Percentiles rank a stretch among this genome's conserved stretches.
Evolutionary conservation across 257 asterid genomes (phyloP).

Genomic region (Primulina eburnea): DNA sequence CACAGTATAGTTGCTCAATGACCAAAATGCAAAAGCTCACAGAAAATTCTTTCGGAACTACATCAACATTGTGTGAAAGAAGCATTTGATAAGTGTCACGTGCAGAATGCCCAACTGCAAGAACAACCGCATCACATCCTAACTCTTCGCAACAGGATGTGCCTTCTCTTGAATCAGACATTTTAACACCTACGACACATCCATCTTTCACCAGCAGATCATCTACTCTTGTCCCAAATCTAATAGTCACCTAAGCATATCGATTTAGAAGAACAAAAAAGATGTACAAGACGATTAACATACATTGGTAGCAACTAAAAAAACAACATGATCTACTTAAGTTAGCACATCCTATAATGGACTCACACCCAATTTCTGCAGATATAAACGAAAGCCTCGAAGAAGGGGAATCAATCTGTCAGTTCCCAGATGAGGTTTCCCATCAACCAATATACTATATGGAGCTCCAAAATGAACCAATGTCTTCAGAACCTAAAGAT

Average conservation of each 20-base stretch:
- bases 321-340: constrained; percentile 20
- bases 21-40: constrained; percentile 48
- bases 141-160: constrained; percentile 38
- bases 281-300: constrained; percentile 7
- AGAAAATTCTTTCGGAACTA: constrained; percentile 77
- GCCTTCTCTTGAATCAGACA: constrained; percentile 52
- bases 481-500: constrained; percentile 75
- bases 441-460: constrained; percentile 68
- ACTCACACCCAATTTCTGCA: constrained; percentile 87
- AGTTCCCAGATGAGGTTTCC: constrained; percentile 98
- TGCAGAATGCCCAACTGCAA: constrained; percentile 98
- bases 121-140: constrained; percentile 82
- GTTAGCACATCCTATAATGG: constrained; percentile 18
- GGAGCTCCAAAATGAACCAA: constrained; percentile 93
- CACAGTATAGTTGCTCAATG: constrained; percentile 15
- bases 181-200: constrained; percentile 63
- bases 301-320: constrained; percentile 13
- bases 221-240: constrained; percentile 85
- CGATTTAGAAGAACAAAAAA: constrained; percentile 12
- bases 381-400: constrained; percentile 63
- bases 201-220: constrained; percentile 70
- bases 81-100: constrained; percentile 90
- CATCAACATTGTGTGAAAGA: constrained; percentile 68
- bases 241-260: constrained; percentile 63
- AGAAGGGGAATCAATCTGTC: constrained; percentile 89